Evolutionary conservation across 805 yeast species (phyloP), one percentile per base, ranked within the genome.

Genomic region (Saturnispora serradocipensis): DNA sequence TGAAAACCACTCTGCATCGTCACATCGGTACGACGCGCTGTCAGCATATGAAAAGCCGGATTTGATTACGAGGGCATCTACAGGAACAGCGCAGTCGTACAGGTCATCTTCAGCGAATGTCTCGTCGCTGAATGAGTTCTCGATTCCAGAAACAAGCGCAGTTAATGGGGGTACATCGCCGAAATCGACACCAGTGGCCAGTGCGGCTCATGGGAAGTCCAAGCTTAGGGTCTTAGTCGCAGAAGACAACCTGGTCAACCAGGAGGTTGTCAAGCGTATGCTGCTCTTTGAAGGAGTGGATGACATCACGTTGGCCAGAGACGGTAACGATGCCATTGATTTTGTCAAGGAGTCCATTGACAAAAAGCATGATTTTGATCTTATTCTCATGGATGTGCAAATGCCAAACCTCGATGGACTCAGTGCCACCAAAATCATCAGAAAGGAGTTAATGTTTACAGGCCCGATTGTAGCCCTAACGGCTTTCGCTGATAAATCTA

Each of bases 381-480:
- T 91, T 50, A 80, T 93, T 2, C 87, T 91, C 63, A 91, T 91
- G 99, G 99, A 91, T 67, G 95, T 91, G 48, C 97, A 91, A 67
- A 91, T 90, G 98, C 98, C 98, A 4, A 83, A 80, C 60, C 74
- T 89, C 58, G 97, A 91, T 64, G 99, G 99, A 3, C 69, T 90
- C 30, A 72, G 81, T 25, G 96, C 97, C 0, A 89, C 98, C 0
- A 79, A 72, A 54, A 73, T 77, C 61, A 84, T 91, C 35, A 73
- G 97, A 44, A 67, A 72, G 16, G 82, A 84, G 43, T 65, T 86
- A 54, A 70, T 75, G 5, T 86, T 77, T 61, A 63, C 64, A 1
- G 76, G 78, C 6, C 97, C 97, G 0, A 89, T 93, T 53, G 93
- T 91, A 38, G 98, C 97, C 0, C 75, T 91, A 50, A 90, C 98